These are phyloP conservation scores for Chytridium lagenaria DNA, from an alignment of 371 early-diverging fungal species.

Conservation along the genomic window DNA sequence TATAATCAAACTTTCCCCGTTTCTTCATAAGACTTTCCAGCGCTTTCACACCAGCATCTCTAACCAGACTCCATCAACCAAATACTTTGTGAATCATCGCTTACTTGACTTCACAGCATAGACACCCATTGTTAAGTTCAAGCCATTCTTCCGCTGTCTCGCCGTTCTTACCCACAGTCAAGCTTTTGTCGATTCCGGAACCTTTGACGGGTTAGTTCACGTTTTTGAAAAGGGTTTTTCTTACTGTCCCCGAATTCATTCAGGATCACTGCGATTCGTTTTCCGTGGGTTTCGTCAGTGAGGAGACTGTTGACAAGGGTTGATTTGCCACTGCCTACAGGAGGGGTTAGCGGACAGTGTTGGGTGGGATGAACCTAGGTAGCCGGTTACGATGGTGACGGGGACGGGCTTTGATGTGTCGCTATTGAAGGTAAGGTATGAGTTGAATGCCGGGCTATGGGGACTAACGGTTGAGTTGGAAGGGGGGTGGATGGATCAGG, in stretches of 20 bases:
- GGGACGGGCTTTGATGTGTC: constrained; percentile 39
- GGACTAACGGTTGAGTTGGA: background rate
- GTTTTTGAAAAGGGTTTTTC: constrained; percentile 6
- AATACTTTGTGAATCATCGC: too few species aligned
- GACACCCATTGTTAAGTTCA: constrained; percentile 93
- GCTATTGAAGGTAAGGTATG: too few species aligned
- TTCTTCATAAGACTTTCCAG: constrained; percentile 92
- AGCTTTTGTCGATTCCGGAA: constrained; percentile 91
- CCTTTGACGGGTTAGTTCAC: constrained; percentile 50
- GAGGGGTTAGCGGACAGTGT: background rate
- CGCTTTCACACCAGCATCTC: constrained; percentile 92
- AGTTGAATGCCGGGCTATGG: too few species aligned
- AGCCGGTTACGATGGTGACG: constrained; percentile 54
- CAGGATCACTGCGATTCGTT: constrained; percentile 94
- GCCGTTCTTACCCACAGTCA: constrained; percentile 81
- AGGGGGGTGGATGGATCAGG: background rate
- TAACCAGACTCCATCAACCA: too few species aligned
- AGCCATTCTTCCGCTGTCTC: constrained; percentile 94
- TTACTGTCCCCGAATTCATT: constrained; percentile 64
- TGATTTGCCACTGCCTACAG: constrained; percentile 91
- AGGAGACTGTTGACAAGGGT: constrained; percentile 90
- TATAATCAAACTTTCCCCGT: constrained; percentile 91
- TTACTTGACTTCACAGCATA: constrained; percentile 97
- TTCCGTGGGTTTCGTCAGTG: constrained; percentile 79
- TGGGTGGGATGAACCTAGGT: constrained; percentile 36